These are phyloP conservation scores for Chlorella sp. DNA, from an alignment of 139 green algal species.

Conservation along the genomic window DNA sequence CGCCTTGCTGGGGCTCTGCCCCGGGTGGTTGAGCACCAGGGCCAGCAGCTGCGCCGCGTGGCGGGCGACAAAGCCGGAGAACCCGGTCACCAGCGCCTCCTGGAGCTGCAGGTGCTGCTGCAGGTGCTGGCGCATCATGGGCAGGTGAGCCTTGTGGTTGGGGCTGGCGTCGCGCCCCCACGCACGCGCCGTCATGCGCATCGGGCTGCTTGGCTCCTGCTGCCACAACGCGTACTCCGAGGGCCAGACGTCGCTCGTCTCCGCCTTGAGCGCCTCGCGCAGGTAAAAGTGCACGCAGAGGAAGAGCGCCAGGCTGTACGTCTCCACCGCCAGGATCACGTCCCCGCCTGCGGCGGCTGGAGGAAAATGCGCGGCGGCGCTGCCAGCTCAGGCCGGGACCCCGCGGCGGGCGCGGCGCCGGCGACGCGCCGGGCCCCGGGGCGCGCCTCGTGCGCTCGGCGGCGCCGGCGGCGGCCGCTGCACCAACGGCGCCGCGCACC, in stretches of 20 bases:
- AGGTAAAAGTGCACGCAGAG: conserved; percentile 74
- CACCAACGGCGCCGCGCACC: neutral
- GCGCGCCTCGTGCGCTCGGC: neutral
- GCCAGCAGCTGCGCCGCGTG: conserved; percentile 34
- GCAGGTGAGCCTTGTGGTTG: conserved; percentile 35
- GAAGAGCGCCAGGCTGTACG: conserved; percentile 71
- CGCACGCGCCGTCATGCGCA: conserved; percentile 16
- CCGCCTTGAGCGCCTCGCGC: conserved; percentile 58
- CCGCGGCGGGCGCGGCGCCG: neutral
- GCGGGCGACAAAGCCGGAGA: conserved; percentile 41
- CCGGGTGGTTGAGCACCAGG: conserved; percentile 22
- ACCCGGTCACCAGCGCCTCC: conserved; percentile 42
- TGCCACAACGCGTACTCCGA: conserved; percentile 3
- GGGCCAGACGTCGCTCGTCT: conserved; percentile 79
- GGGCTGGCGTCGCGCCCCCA: conserved; percentile 15
- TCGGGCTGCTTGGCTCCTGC: conserved; percentile 27
- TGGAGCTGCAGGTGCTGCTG: conserved; percentile 47
- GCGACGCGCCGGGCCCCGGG: neutral
- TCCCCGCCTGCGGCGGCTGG: neutral
- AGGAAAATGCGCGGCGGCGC: neutral
- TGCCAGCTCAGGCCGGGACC: neutral
- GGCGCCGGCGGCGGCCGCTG: neutral
- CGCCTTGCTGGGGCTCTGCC: neutral
- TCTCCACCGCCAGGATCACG: conserved; percentile 34
- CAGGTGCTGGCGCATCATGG: conserved; percentile 41